Evolutionary conservation across 2,329 filamentous ascomycete species (phyloP).

Genomic region (Orbilia blumenaviensis): DNA sequence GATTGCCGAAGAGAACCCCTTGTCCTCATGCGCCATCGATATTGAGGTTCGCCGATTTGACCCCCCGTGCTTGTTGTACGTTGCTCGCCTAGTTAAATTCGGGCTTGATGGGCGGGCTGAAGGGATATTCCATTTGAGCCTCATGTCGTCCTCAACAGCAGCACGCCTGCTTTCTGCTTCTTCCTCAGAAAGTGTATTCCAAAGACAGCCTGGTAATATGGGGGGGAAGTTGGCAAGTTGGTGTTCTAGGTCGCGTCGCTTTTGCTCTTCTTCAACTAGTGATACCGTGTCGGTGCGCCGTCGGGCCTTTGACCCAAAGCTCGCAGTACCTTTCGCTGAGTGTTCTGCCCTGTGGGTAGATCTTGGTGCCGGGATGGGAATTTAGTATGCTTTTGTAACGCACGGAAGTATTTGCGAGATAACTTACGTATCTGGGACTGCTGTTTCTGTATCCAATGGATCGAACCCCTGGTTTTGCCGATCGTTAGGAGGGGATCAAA

Average conservation of each 20-base stretch:
- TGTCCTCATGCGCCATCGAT: constrained; percentile 35
- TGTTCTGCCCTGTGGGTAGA: constrained; percentile 14
- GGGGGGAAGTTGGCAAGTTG: constrained; percentile 46
- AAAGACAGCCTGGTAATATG: constrained; percentile 30
- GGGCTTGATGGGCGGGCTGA: constrained; percentile 31
- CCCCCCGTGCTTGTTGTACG: constrained; percentile 39
- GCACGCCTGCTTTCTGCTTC: constrained; percentile 41
- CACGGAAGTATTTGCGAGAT: too few relatives aligned
- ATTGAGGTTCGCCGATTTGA: constrained; percentile 32
- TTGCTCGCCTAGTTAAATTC: constrained; percentile 33
- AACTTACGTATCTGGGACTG: constrained; percentile 24
- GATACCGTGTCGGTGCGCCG: constrained; percentile 42
- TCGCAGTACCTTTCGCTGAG: constrained; percentile 36
- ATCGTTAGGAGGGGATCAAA: neutral
- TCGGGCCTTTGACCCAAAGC: constrained; percentile 44
- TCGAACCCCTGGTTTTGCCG: constrained; percentile 21
- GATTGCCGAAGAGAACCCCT: constrained; percentile 24
- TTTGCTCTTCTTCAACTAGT: constrained; percentile 43
- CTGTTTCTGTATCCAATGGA: constrained; percentile 19
- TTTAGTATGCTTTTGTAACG: too few relatives aligned
- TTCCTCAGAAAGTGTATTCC: constrained; percentile 44
- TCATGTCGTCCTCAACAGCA: constrained; percentile 44
- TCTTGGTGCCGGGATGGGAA: too few relatives aligned
- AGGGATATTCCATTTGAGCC: constrained; percentile 44
- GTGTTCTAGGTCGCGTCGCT: constrained; percentile 37